Conservation (phyloP, 169 alveolate genomes). For the Plasmodium yoelii region DNA sequence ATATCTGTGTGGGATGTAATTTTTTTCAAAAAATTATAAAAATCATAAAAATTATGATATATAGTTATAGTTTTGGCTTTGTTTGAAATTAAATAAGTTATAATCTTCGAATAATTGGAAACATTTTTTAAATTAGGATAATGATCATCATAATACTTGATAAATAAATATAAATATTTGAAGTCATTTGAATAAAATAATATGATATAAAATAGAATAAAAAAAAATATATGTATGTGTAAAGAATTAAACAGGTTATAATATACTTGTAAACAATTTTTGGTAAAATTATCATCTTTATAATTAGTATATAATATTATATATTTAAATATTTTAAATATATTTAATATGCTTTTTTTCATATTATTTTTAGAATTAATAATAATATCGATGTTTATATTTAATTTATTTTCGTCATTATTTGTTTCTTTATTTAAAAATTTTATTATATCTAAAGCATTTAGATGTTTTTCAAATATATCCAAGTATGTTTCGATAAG, state of each 20-base stretch:
- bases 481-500: slow-evolving; percentile 32
- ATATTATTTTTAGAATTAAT: slow-evolving; percentile 23
- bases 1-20: not conserved
- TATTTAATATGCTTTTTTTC: slow-evolving; percentile 27
- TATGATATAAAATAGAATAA: slow-evolving; percentile 51
- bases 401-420: slow-evolving; percentile 8
- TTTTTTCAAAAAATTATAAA: slow-evolving; percentile 35
- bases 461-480: slow-evolving; percentile 58
- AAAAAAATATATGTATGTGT: slow-evolving; percentile 25
- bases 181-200: slow-evolving; percentile 43
- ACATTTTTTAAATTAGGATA: not conserved
- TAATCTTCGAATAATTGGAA: not conserved
- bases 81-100: slow-evolving; percentile 15
- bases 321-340: slow-evolving; percentile 30
- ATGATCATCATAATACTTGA: slow-evolving; percentile 9
- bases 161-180: slow-evolving; percentile 18
- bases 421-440: slow-evolving; percentile 30
- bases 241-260: slow-evolving; percentile 40
- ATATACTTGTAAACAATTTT: slow-evolving; percentile 61
- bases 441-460: slow-evolving; percentile 41
- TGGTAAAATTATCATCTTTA: slow-evolving; percentile 61
- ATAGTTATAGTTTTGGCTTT: slow-evolving; percentile 36
- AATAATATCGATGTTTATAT: slow-evolving; percentile 38
- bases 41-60: slow-evolving; percentile 28
- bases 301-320: slow-evolving; percentile 22